Evolutionary conservation across 106 monocot species (phyloP), one percentile per base, ranked within the genome.

Genomic region (Acorus gramineus): DNA sequence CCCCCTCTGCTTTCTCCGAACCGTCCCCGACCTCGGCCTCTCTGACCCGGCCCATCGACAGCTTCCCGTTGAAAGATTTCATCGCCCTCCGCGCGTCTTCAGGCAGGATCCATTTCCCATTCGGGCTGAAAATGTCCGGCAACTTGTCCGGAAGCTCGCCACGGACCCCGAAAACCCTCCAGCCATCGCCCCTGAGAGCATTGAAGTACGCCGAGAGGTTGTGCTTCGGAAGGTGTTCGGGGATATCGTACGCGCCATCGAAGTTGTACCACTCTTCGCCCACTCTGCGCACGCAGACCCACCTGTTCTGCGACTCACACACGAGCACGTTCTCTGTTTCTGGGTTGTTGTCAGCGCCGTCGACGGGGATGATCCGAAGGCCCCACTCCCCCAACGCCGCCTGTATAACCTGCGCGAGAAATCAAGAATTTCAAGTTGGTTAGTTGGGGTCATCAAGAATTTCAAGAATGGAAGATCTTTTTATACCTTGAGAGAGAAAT

Each of bases 251-350:
- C 42, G 91, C 87, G 57, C 96, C 91, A 56, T 96, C 91, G 72
- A 96, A 96, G 53, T 96, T 91, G 73, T 83, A 96, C 96, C 96
- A 96, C 62, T 96, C 91, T 2, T 75, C 82, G 52, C 91, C 87
- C 46, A 96, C 91, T 66, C 85, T 96, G 2, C 96, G 75, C 5
- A 96, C 85, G 83, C 90, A 96, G 71, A 96, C 90, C 96, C 96
- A 96, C 57, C 91, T 90, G 62, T 85, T 70, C 9, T 79, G 87
- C 53, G 85, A 64, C 77, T 96, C 85, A 49, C 96, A 96, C 28
- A 96, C 91, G 74, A 87, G 91, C 45, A 85, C 96, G 55, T 71
- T 79, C 66, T 96, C 96, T 67, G 69, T 61, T 66, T 87, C 96
- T 49, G 96, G 91, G 52, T 87, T 82, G 57, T 73, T 82, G 42